These are phyloP conservation scores for Fusarium protoensiforme DNA, from an alignment of 2,329 filamentous ascomycete genomes.

Conservation along the genomic window DNA sequence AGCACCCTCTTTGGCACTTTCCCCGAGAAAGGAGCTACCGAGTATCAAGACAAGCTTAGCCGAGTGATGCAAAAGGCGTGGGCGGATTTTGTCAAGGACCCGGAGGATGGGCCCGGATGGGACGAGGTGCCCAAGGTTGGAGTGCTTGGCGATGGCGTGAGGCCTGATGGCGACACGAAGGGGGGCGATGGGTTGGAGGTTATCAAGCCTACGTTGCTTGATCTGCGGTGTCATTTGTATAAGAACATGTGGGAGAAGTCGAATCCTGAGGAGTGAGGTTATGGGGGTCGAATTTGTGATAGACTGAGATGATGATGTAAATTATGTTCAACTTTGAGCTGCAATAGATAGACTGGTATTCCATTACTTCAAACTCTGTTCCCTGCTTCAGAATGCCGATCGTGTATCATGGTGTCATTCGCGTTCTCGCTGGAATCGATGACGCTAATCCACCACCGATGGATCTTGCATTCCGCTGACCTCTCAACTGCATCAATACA, in stretches of 20 bases:
- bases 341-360: not conserved
- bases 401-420: not conserved
- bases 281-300: not conserved
- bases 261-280: not conserved
- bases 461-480: not conserved
- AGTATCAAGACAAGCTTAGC: constrained; percentile 33
- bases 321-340: not conserved
- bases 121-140: constrained; percentile 31
- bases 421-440: not conserved
- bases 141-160: constrained; percentile 39
- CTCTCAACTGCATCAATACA: not conserved
- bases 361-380: not conserved
- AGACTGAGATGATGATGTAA: not conserved
- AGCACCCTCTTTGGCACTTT: constrained; percentile 56
- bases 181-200: constrained; percentile 1
- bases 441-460: not conserved
- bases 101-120: constrained; percentile 41
- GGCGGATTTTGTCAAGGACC: constrained; percentile 45
- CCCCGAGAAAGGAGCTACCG: constrained; percentile 17
- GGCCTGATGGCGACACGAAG: constrained; percentile 4
- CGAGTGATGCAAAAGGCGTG: constrained; percentile 43
- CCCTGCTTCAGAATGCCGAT: not conserved
- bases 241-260: not conserved
- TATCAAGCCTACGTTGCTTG: not conserved
- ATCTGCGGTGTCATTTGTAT: constrained; percentile 22